These are phyloP conservation scores for Colletotrichum sp. DNA, from an alignment of 2,329 filamentous ascomycete species.

Conservation along the genomic window DNA sequence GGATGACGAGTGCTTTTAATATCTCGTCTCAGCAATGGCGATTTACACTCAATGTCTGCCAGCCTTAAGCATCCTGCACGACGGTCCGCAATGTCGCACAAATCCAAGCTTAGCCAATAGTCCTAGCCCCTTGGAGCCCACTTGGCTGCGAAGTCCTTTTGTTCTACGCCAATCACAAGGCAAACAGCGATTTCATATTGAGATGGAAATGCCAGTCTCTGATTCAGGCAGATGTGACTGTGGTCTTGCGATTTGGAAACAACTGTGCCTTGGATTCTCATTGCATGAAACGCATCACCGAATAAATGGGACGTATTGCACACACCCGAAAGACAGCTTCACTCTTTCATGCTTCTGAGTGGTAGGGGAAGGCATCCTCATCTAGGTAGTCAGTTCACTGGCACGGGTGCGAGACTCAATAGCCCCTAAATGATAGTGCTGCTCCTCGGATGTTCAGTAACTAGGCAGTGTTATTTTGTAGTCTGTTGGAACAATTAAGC, in stretches of 20 bases:
- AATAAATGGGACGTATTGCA: background rate
- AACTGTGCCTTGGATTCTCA: fast-evolving
- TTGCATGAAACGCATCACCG: background rate
- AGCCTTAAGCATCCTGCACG: background rate
- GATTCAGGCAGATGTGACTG: background rate
- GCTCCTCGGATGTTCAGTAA: background rate
- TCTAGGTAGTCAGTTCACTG: background rate
- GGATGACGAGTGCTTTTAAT: background rate
- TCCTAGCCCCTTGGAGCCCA: background rate
- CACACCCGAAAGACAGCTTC: background rate
- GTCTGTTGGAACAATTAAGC: too few relatives aligned
- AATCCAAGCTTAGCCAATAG: background rate
- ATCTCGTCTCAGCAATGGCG: background rate
- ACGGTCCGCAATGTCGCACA: background rate
- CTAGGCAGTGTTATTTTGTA: too few relatives aligned
- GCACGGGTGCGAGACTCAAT: background rate
- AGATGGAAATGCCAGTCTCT: background rate
- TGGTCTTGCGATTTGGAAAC: background rate
- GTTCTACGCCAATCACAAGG: background rate
- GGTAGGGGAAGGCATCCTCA: background rate
- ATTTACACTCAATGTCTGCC: background rate
- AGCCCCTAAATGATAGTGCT: background rate
- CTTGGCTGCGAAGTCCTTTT: background rate
- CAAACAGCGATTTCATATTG: background rate
- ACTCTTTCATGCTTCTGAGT: background rate